These are phyloP conservation scores for Apiospora sp. DNA, from an alignment of 2,329 filamentous ascomycete genomes.

Conservation along the genomic window DNA sequence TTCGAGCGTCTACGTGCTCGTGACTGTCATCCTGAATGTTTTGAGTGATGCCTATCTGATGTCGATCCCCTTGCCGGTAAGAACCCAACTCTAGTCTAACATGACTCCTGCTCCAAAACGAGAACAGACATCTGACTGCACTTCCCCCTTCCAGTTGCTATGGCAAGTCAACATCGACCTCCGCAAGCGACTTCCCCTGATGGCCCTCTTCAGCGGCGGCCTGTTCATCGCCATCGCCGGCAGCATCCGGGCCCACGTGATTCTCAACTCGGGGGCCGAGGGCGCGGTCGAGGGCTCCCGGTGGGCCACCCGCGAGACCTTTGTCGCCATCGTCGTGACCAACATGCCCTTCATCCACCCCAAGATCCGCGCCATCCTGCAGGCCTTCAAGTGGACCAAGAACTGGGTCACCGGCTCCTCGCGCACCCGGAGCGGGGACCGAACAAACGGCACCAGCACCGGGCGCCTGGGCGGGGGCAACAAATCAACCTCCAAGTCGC, in stretches of 20 bases:
- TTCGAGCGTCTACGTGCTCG: constrained; percentile 51
- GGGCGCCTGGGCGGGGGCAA: constrained; percentile 16
- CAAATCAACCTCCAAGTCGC: constrained; percentile 25
- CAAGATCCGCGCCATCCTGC: constrained; percentile 30
- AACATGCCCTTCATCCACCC: constrained; percentile 41
- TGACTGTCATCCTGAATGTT: constrained; percentile 52
- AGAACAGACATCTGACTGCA: too few relatives aligned
- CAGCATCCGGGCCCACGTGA: constrained; percentile 55
- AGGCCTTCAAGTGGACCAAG: constrained; percentile 18
- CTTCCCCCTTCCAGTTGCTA: constrained; percentile 51
- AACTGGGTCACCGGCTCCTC: background rate
- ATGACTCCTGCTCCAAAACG: background rate
- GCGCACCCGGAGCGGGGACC: constrained; percentile 32
- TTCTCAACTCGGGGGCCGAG: constrained; percentile 43
- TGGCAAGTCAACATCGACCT: constrained; percentile 53
- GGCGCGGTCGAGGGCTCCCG: constrained; percentile 33
- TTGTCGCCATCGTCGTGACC: constrained; percentile 48
- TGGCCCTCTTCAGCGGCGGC: constrained; percentile 56
- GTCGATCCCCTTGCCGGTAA: constrained; percentile 54
- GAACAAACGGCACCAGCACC: constrained; percentile 28
- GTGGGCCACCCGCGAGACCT: constrained; percentile 50
- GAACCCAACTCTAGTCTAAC: background rate
- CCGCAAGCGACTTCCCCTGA: constrained; percentile 49
- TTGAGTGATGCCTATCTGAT: constrained; percentile 56
- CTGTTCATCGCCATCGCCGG: constrained; percentile 57